Percentiles rank a stretch among this genome's conserved stretches.
phyloP scores from a whole-genome alignment of 495 filamentous ascomycete genomes.

The Cercophora newfieldiana region DNA sequence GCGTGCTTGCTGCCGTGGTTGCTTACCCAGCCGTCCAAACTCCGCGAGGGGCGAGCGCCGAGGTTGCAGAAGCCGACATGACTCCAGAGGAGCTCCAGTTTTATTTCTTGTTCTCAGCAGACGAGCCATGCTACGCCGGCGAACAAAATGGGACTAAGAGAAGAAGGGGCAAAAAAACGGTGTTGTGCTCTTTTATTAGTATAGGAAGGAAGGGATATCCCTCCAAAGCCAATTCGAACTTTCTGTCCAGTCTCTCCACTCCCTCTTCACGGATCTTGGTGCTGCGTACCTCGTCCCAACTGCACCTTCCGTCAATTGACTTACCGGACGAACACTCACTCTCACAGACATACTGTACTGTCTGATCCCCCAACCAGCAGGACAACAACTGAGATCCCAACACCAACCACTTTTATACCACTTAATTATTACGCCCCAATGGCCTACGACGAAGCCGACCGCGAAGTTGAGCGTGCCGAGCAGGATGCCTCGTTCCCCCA shows the following conservation, averaged over 20 bases:
- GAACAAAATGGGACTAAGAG: neutral
- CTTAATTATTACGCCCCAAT: conserved; percentile 15
- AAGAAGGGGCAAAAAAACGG: neutral
- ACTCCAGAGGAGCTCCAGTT: neutral
- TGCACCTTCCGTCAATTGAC: neutral
- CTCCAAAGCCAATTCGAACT: conserved; percentile 4
- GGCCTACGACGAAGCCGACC: conserved; percentile 54
- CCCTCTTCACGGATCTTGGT: neutral
- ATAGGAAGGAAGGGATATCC: conserved; percentile 11
- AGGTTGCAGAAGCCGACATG: conserved; percentile 1
- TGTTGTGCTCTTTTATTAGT: conserved; percentile 8
- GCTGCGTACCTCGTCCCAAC: neutral
- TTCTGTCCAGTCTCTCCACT: conserved; percentile 1
- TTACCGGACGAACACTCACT: neutral
- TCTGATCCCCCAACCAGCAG: neutral
- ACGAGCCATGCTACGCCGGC: neutral
- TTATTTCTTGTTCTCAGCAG: neutral
- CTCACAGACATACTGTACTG: neutral
- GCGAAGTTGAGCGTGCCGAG: conserved; percentile 53
- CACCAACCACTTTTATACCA: neutral
- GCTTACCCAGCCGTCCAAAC: neutral
- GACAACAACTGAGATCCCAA: neutral
- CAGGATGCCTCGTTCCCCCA: conserved; percentile 35
- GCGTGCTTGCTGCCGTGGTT: neutral
- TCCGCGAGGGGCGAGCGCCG: neutral